Base-by-base conservation (phyloP, 257 asterid species). In the Mitragyna speciosa region DNA sequence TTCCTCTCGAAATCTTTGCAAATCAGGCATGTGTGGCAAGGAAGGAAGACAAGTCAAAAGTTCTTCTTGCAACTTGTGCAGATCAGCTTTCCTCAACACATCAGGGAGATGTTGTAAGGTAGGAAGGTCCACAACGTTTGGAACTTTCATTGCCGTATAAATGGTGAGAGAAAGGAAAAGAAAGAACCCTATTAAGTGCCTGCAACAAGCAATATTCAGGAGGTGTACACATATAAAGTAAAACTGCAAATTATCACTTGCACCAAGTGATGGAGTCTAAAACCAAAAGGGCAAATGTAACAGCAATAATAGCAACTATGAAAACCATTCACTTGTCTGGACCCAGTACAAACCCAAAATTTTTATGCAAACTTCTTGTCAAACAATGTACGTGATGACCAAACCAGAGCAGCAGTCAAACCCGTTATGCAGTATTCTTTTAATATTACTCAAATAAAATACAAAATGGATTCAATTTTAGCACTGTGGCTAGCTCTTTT, bases 181-280 rank as follows among this genome's bases (percentile, higher is more conserved):
- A 88, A 96, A 92, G 93, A 96, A 96, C 76, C 99, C 99, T 81
- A 96, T 91, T 89, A 96, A 92, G 88, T 96, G 99, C 92, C 99
- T 94, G 95, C 89, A 83, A 80, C 79, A 79, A 76, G 15, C 26
- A 76, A 73, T 28, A 77, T 30, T 64, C 22, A 75, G 68, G 30
- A 67, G 77, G 71, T 70, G 80, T 74, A 33, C 31, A 31, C 49
- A 43, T 51, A 24, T n/a, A 52, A 30, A 5, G 49, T 1, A 11
- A 7, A 20, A 12, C 26, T 39, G 36, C 73, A 9, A 61, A 19
- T 24, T 12, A 43, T 22, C 39, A 11, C 49, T 33, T 33, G 17
- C 64, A 22, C 41, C 64, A 59, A 6, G 31, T 12, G 22, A 48
- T 5, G 48, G 24, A 51, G 7, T 56, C 20, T 0, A 51, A 49